Base-by-base conservation (phyloP, 495 filamentous ascomycete species). In the Margaritispora aquatica region DNA sequence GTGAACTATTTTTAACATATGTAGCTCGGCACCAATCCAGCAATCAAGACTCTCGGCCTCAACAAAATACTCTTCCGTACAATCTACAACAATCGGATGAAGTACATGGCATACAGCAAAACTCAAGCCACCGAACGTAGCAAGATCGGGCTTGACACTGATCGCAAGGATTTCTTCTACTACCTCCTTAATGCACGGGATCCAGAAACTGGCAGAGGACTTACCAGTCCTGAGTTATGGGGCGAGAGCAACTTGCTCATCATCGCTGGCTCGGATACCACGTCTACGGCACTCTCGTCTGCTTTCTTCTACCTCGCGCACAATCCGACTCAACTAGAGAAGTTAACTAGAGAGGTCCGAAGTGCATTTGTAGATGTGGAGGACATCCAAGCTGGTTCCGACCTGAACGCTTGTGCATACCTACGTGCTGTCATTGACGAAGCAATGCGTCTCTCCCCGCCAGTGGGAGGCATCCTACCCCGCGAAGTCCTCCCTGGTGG, bases 221-320 rank as follows among this genome's bases (percentile, higher is more conserved):
- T 88, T 61, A 77, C 75, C 15, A 84, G 75, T 9, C 77, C 80
- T 2, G 87, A 90, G 63, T 76, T 89, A 2, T 88, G 84, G 83
- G 82, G 79, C 29, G 87, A 89, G 68, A 83, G 82, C 9, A 86
- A 88, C 67, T 72, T 90, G 0, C 77, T 89, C 1, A 81, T 80
- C 62, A 79, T 80, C 29, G 76, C 77, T 53, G 83, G 83, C 29
- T 79, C 80, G 13, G 85, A 88, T 66, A 88, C 85, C 0, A 85
- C 81, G 2, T 80, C 82, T 17, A 83, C 78, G 7, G 78, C 84
- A 15, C 80, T 90, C 70, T 75, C 81, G 21, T 80, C 77, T 0
- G 77, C 80, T 1, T 70, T 90, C 52, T 89, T 87, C 77, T 87
- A 88, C 71, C 76, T 92, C n/a, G 71, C 77, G 13, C 82, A 82